These are phyloP conservation scores for Sordariomycetes sp. DNA, from an alignment of 2,329 filamentous ascomycete genomes.

Conservation along the genomic window DNA sequence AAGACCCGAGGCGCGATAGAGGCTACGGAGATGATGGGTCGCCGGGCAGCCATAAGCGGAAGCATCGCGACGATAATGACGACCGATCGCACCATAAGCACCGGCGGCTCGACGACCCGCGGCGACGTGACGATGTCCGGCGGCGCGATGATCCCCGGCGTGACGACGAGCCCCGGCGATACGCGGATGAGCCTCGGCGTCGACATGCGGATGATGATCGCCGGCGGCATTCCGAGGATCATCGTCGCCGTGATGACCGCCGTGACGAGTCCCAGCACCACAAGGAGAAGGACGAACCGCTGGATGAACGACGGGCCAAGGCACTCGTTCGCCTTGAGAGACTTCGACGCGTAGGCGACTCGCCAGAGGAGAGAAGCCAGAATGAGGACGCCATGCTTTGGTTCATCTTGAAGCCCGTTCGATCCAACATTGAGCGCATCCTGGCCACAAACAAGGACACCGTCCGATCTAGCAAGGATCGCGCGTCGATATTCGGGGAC, in stretches of 20 bases:
- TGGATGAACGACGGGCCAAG: slow-evolving; percentile 28
- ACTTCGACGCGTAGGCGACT: slow-evolving; percentile 33
- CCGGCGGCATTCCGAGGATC: slow-evolving; percentile 11
- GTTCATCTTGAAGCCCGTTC: slow-evolving; percentile 45
- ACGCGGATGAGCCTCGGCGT: slow-evolving; percentile 18
- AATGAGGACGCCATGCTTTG: slow-evolving; percentile 36
- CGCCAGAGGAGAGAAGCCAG: slow-evolving; percentile 30
- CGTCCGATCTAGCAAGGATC: slow-evolving; percentile 50
- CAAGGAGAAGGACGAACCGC: neutral
- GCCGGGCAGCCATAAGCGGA: slow-evolving; percentile 8
- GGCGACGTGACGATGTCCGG: slow-evolving; percentile 7
- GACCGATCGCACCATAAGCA: slow-evolving; percentile 27
- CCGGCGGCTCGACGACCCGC: slow-evolving; percentile 26
- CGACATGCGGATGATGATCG: slow-evolving; percentile 21
- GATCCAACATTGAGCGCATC: slow-evolving; percentile 47
- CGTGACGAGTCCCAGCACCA: slow-evolving; percentile 11
- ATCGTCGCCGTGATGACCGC: slow-evolving; percentile 13
- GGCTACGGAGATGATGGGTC: slow-evolving; percentile 20
- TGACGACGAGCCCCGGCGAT: slow-evolving; percentile 10
- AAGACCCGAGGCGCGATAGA: slow-evolving; percentile 18
- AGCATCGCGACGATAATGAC: slow-evolving; percentile 9
- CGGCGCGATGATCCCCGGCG: slow-evolving; percentile 6
- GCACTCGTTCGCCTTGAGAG: slow-evolving; percentile 29
- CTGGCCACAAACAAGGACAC: slow-evolving; percentile 51
- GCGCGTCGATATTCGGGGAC: slow-evolving; percentile 49